A percentile compares a stretch with the other conserved stretches of the same genome.
Conservation (phyloP, 1,284 basidiomycete genomes). For the Acaromyces ingoldii region DNA sequence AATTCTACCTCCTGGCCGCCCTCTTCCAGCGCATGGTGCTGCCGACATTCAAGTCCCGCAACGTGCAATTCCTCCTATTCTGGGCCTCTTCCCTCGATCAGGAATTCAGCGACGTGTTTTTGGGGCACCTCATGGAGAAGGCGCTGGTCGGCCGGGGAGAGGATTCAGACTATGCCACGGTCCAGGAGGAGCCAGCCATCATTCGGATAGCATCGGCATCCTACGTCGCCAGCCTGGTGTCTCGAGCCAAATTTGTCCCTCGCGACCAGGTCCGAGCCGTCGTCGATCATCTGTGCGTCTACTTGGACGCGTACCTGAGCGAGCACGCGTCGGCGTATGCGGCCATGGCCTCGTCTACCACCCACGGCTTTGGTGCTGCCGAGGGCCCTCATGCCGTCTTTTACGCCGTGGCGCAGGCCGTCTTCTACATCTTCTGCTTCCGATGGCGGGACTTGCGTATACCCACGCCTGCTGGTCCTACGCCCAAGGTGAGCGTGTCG, state of each 20-base stretch:
- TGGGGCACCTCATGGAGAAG: conserved; percentile 82
- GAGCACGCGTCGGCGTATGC: conserved; percentile 40
- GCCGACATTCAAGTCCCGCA: conserved; percentile 90
- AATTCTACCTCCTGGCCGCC: conserved; percentile 77
- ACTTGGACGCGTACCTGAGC: conserved; percentile 64
- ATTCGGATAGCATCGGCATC: conserved; percentile 45
- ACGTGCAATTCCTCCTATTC: conserved; percentile 95
- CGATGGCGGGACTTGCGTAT: conserved; percentile 74
- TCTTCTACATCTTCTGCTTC: conserved; percentile 98
- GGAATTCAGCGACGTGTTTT: conserved; percentile 85
- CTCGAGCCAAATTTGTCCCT: conserved; percentile 80
- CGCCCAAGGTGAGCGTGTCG: conserved; percentile 1
- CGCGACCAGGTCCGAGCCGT: conserved; percentile 70
- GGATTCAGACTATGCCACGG: conserved; percentile 64
- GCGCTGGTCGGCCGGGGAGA: conserved; percentile 63
- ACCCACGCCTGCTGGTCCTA: too few relatives aligned
- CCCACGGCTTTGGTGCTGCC: conserved; percentile 12
- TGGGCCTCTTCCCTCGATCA: conserved; percentile 86
- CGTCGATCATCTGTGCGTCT: conserved; percentile 76
- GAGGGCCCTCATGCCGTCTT: conserved; percentile 57
- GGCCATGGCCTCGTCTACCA: neutral
- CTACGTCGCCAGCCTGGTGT: conserved; percentile 72
- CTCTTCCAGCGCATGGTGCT: conserved; percentile 91
- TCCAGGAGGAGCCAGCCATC: conserved; percentile 26
- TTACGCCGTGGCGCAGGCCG: conserved; percentile 86